Percentiles rank a stretch among this genome's conserved stretches.
Conservation (phyloP, 768 basidiomycete species). For the Pulveroboletus sp. region DNA sequence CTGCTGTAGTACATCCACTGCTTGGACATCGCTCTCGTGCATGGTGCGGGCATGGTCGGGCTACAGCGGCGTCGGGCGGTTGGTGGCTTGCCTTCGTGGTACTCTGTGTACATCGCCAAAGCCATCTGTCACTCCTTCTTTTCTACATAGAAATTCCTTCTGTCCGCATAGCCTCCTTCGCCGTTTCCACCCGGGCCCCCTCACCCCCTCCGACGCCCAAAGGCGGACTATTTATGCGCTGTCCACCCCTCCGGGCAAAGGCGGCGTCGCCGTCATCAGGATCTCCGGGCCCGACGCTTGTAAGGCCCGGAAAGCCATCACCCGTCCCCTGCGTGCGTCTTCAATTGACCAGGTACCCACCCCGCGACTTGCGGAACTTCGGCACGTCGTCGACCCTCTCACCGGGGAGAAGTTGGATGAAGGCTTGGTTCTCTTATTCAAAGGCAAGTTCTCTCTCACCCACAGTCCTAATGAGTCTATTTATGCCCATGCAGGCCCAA, state of each 20-base stretch:
- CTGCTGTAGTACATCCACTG: too few relatives aligned
- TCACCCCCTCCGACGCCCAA: conserved; percentile 47
- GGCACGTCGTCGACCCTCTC: conserved; percentile 61
- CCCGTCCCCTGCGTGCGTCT: conserved; percentile 33
- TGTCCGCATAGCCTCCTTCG: conserved; percentile 16
- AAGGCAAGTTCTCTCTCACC: conserved; percentile 44
- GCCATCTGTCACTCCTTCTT: conserved; percentile 8
- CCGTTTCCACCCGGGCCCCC: background rate
- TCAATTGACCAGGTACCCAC: conserved; percentile 33
- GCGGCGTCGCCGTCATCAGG: conserved; percentile 77
- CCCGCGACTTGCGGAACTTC: conserved; percentile 68
- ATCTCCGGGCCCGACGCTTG: conserved; percentile 75
- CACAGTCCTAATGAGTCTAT: background rate
- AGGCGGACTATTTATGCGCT: conserved; percentile 81
- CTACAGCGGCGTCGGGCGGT: conserved; percentile 5
- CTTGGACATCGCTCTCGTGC: too few relatives aligned
- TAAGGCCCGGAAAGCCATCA: conserved; percentile 58
- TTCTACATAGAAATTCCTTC: conserved; percentile 29
- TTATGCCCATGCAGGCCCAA: conserved; percentile 48
- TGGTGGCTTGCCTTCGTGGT: conserved; percentile 1
- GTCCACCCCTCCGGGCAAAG: conserved; percentile 83
- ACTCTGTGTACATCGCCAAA: conserved; percentile 6
- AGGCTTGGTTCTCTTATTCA: conserved; percentile 78
- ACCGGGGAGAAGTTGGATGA: conserved; percentile 67
- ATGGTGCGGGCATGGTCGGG: conserved; percentile 23